Evolutionary conservation across 1,284 basidiomycete genomes (phyloP).

Genomic region (Lentinula novae-zelandiae): DNA sequence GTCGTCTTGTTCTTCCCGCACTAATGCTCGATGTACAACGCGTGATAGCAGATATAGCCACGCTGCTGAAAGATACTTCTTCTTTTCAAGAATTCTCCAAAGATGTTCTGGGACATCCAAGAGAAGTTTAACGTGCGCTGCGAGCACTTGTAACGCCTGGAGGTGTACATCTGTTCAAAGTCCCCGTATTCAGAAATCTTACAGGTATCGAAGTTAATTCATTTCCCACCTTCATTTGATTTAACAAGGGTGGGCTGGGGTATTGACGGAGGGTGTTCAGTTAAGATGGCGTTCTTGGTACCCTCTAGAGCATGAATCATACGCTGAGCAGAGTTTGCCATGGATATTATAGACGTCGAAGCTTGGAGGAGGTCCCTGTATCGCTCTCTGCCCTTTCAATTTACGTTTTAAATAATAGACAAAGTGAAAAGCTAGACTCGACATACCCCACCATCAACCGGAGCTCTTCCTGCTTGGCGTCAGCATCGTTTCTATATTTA

Average conservation of each 20-base stretch:
- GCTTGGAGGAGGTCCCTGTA: conserved; percentile 92
- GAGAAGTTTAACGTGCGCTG: conserved; percentile 84
- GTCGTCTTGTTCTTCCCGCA: conserved; percentile 55
- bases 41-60: conserved; percentile 86
- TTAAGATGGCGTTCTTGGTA: conserved; percentile 48
- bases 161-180: conserved; percentile 56
- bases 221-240: conserved; percentile 46
- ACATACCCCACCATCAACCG: conserved; percentile 94
- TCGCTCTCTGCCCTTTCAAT: conserved; percentile 77
- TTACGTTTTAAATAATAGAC: conserved; percentile 29
- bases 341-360: conserved; percentile 82
- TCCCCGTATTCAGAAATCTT: background rate
- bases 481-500: conserved; percentile 68
- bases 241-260: conserved; percentile 37
- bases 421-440: conserved; percentile 1
- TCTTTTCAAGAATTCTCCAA: conserved; percentile 79
- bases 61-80: conserved; percentile 75
- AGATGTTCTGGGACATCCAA: conserved; percentile 86
- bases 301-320: conserved; percentile 61
- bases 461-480: conserved; percentile 89
- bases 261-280: conserved; percentile 39
- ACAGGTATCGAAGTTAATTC: background rate
- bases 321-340: conserved; percentile 60
- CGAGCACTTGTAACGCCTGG: conserved; percentile 67
- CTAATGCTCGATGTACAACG: conserved; percentile 70